Conservation (phyloP, 2,329 filamentous ascomycete genomes). For the Sporothrix brasiliensis region DNA sequence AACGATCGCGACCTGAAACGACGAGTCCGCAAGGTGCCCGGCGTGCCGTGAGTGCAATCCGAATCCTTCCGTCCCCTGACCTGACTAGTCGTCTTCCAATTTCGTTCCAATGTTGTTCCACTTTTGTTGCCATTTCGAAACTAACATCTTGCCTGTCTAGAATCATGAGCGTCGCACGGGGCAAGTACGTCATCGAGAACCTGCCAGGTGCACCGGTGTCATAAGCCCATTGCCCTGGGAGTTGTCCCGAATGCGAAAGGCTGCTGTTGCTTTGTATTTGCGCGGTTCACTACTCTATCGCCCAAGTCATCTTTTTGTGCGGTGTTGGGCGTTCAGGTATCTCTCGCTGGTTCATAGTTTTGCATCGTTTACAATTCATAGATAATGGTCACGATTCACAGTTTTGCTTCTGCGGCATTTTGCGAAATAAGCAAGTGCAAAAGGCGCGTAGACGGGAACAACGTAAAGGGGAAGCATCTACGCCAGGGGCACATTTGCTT, state of each 20-base stretch:
- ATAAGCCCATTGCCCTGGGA: neutral
- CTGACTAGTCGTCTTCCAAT: neutral
- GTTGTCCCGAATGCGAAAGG: neutral
- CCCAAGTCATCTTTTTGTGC: too few species aligned
- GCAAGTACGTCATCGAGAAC: slow-evolving; percentile 93
- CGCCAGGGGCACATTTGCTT: neutral
- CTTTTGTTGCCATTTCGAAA: too few species aligned
- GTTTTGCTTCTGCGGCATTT: too few species aligned
- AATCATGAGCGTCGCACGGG: slow-evolving; percentile 78
- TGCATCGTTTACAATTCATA: slow-evolving; percentile 15
- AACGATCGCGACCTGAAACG: slow-evolving; percentile 81
- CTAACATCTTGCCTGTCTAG: slow-evolving; percentile 16
- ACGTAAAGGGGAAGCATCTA: neutral
- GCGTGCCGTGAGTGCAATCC: slow-evolving; percentile 53
- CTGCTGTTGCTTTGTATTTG: neutral
- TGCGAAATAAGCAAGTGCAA: neutral
- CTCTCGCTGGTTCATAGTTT: neutral
- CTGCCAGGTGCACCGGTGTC: slow-evolving; percentile 77
- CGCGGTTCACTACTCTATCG: too few species aligned
- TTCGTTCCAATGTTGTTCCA: too few species aligned
- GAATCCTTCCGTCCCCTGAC: too few species aligned
- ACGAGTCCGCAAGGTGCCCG: slow-evolving; percentile 74
- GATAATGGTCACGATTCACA: neutral
- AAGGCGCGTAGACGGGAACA: neutral
- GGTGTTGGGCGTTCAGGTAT: slow-evolving; percentile 12